Evolutionary conservation across 805 yeast genomes (phyloP).

Genomic region (Cyberlindnera sargentensis): DNA sequence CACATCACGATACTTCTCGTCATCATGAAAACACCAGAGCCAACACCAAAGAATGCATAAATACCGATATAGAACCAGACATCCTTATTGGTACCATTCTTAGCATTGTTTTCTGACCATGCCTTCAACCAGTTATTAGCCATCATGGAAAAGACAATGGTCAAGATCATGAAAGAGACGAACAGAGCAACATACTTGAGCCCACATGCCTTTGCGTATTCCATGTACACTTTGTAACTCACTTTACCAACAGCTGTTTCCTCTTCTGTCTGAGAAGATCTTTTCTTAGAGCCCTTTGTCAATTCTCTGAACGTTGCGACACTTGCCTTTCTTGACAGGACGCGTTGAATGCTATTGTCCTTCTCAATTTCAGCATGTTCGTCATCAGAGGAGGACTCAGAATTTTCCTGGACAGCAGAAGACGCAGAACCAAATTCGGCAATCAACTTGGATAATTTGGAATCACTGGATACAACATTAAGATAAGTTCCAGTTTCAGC

Average conservation of each 20-base stretch:
- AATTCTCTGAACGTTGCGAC: slow-evolving; percentile 35
- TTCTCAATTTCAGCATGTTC: slow-evolving; percentile 26
- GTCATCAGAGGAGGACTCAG: slow-evolving; percentile 13
- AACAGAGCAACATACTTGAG: slow-evolving; percentile 47
- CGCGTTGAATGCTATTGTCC: slow-evolving; percentile 24
- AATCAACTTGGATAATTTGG: slow-evolving; percentile 48
- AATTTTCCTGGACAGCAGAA: too few species aligned
- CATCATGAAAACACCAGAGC: slow-evolving; percentile 52
- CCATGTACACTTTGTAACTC: slow-evolving; percentile 74
- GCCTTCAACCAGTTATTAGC: slow-evolving; percentile 87
- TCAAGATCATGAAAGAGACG: slow-evolving; percentile 37
- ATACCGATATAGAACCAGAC: slow-evolving; percentile 63
- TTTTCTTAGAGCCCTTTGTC: slow-evolving; percentile 13
- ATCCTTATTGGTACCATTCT: slow-evolving; percentile 61
- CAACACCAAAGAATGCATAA: slow-evolving; percentile 69
- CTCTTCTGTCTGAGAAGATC: slow-evolving; percentile 54
- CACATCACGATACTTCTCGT: slow-evolving; percentile 64
- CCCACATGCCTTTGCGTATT: slow-evolving; percentile 85
- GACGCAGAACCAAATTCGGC: slow-evolving; percentile 45
- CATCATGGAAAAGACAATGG: slow-evolving; percentile 52
- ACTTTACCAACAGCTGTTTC: slow-evolving; percentile 80
- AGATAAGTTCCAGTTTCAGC: slow-evolving; percentile 59
- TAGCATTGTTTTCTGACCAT: slow-evolving; percentile 90
- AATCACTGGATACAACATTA: slow-evolving; percentile 39
- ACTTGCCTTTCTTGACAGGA: slow-evolving; percentile 58